These are phyloP conservation scores for Grammothele lineata DNA, from an alignment of 768 basidiomycete genomes.

Conservation along the genomic window DNA sequence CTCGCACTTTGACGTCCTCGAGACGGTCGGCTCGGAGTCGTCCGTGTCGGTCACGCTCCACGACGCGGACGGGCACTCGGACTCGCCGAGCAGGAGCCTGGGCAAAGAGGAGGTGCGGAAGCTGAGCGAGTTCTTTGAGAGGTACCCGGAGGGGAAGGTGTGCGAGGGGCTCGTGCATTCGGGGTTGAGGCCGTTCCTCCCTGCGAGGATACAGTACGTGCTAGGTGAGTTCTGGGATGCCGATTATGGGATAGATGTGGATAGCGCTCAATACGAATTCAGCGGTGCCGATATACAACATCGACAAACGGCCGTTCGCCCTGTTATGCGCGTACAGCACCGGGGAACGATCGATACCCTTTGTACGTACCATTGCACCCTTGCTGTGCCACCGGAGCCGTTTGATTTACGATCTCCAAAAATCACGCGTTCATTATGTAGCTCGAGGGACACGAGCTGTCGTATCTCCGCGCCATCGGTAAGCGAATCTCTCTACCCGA, in stretches of 20 bases:
- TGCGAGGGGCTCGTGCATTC: conserved; percentile 83
- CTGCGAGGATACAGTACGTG: conserved; percentile 78
- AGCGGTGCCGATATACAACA: conserved; percentile 92
- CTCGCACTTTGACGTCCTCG: conserved; percentile 83
- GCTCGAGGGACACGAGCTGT: conserved; percentile 87
- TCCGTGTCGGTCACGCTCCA: conserved; percentile 67
- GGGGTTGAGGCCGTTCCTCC: conserved; percentile 81
- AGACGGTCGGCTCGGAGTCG: conserved; percentile 58
- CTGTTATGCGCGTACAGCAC: conserved; percentile 90
- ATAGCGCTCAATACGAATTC: neutral
- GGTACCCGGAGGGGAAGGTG: conserved; percentile 81
- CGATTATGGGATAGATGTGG: conserved; percentile 13
- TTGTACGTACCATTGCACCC: conserved; percentile 41
- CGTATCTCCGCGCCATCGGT: conserved; percentile 90
- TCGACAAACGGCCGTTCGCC: conserved; percentile 90
- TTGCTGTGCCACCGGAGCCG: neutral
- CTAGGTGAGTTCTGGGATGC: too few species aligned
- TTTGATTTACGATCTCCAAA: neutral
- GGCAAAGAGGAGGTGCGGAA: conserved; percentile 68
- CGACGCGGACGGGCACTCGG: conserved; percentile 55
- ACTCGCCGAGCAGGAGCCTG: conserved; percentile 43
- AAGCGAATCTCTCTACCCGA: too few species aligned
- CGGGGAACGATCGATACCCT: conserved; percentile 73
- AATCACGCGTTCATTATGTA: conserved; percentile 22
- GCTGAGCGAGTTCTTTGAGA: conserved; percentile 72